Conservation (phyloP, 1,284 basidiomycete species). For the Ganoderma lucidum region DNA sequence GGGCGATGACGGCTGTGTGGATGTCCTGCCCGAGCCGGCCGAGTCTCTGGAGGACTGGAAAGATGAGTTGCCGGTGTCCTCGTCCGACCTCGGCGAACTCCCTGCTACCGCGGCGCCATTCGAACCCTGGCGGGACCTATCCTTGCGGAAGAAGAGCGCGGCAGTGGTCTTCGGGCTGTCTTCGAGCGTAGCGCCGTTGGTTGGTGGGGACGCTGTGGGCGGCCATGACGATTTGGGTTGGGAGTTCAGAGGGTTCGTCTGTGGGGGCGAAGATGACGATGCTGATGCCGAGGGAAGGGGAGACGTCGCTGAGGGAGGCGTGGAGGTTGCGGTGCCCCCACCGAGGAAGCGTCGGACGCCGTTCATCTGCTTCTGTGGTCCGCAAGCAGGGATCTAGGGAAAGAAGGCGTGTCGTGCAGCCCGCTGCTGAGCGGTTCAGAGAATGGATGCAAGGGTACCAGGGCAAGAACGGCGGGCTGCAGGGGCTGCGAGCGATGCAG, state of each 20-base stretch:
- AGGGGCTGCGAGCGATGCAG: slow-evolving; percentile 2
- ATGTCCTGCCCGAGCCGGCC: slow-evolving; percentile 39
- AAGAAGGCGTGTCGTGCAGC: slow-evolving; percentile 17
- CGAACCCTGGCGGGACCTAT: slow-evolving; percentile 47
- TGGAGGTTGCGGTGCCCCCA: slow-evolving; percentile 42
- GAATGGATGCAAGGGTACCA: slow-evolving; percentile 15
- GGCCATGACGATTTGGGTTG: slow-evolving; percentile 55
- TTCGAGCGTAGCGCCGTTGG: slow-evolving; percentile 39
- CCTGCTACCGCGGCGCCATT: slow-evolving; percentile 26
- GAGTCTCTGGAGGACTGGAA: slow-evolving; percentile 40
- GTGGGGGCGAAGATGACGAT: slow-evolving; percentile 31
- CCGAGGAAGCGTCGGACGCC: slow-evolving; percentile 75
- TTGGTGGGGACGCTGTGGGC: slow-evolving; percentile 42
- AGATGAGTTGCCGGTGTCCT: slow-evolving; percentile 38
- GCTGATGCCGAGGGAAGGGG: slow-evolving; percentile 32
- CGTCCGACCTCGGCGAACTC: slow-evolving; percentile 34
- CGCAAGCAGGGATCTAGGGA: slow-evolving; percentile 8
- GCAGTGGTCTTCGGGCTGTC: slow-evolving; percentile 48
- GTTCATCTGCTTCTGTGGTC: slow-evolving; percentile 56
- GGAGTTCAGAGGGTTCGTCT: slow-evolving; percentile 38
- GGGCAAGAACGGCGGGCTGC: slow-evolving; percentile 12
- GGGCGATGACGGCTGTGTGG: slow-evolving; percentile 45
- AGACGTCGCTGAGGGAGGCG: slow-evolving; percentile 35
- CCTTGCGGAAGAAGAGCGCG: slow-evolving; percentile 62
- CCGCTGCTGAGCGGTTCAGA: slow-evolving; percentile 28